These are phyloP conservation scores for Entomophthora muscae DNA, from an alignment of 371 early-diverging fungal species.

Conservation along the genomic window DNA sequence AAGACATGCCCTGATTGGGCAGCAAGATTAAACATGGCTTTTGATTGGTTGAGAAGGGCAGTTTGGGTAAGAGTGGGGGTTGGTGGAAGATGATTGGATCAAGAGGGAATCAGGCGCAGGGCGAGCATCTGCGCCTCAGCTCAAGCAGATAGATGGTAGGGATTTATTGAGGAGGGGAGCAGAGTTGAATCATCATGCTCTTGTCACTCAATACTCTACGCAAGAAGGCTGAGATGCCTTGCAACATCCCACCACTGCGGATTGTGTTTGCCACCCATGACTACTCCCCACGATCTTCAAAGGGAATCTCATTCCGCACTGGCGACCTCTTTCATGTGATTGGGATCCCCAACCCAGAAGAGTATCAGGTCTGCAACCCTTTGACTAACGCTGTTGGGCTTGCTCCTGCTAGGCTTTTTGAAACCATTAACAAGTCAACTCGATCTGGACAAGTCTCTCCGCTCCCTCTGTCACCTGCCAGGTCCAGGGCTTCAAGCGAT, in stretches of 20 bases:
- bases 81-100: too few relatives aligned
- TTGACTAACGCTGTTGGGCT: slow-evolving; percentile 53
- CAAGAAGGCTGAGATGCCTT: too few relatives aligned
- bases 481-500: neutral
- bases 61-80: too few relatives aligned
- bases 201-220: too few relatives aligned
- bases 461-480: neutral
- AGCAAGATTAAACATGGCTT: too few relatives aligned
- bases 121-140: too few relatives aligned
- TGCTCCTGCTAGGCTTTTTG: slow-evolving; percentile 68
- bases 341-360: slow-evolving; percentile 44
- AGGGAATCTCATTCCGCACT: slow-evolving; percentile 56
- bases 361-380: slow-evolving; percentile 77
- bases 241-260: slow-evolving; percentile 15
- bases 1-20: too few relatives aligned
- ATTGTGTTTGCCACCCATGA: slow-evolving; percentile 61
- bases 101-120: too few relatives aligned
- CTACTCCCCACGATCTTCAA: slow-evolving; percentile 37
- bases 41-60: too few relatives aligned
- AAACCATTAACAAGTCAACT: slow-evolving; percentile 35
- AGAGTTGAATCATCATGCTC: too few relatives aligned
- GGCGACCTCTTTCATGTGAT: slow-evolving; percentile 87
- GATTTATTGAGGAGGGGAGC: too few relatives aligned
- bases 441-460: slow-evolving; percentile 1
- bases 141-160: too few relatives aligned